Evolutionary conservation across 2,329 filamentous ascomycete genomes (phyloP), one percentile per base, ranked within the genome.

Genomic region (Aspergillus floridensis): DNA sequence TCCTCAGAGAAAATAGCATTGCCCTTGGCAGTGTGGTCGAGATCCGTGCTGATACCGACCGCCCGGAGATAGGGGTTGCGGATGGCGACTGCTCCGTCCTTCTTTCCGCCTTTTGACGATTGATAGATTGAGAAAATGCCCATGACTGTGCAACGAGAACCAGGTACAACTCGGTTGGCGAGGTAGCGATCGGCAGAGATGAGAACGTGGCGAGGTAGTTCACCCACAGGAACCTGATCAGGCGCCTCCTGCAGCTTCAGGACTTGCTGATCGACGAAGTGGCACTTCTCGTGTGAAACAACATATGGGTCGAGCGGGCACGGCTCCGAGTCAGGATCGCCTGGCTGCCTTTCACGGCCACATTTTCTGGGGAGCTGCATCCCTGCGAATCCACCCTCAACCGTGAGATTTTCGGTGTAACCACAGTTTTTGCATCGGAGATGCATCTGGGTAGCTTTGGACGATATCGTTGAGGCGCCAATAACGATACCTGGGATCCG

Each of bases 111-210:
- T 76, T 98, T 98, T 68, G 89, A 35, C 2, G 50, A 90, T 75
- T 97, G 92, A 76, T 97, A 99, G 71, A 98, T 98, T 31, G 93
- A 97, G 80, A 97, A 99, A 35, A 99, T 92, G 21, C 95, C 95
- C 86, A 95, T 98, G 19, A 99, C 84, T 2, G 92, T 96, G 75
- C 95, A 99, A 73, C 93, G 85, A 53, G 93, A 96, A 31, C 95
- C 95, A 5, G 95, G 95, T 3, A 99, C 93, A 3, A 99, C 95
- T 54, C 92, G 87, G 73, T 99, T 99, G 11, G 93, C 95, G 50
- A 99, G 81, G 72, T 98, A 97, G 56, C 95, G 86, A 72, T 99
- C 95, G n/a, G 95, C 95, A 0, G 93, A 96, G 62, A 99, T 91
- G 62, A 98, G 85, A 49, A 99, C 96, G 69, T 99, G 95, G 47